These are phyloP conservation scores for Gossypium turneri DNA, from an alignment of 345 rosid species.

Conservation along the genomic window DNA sequence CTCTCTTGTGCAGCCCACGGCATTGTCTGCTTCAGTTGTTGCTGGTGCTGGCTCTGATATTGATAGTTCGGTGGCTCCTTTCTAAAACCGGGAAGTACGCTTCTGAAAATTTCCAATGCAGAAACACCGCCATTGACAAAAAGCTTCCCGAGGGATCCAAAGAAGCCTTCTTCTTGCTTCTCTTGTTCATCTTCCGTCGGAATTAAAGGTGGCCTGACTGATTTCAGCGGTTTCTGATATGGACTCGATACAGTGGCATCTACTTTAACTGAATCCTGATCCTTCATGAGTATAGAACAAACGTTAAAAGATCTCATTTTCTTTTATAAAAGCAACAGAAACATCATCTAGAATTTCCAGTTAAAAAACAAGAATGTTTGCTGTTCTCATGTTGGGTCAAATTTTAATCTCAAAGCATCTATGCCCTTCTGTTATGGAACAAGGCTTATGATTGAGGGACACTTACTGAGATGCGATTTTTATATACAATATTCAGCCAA, in stretches of 20 bases:
- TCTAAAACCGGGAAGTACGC: constrained; percentile 55
- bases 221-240: constrained; percentile 53
- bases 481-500: not conserved
- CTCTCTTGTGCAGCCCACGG: constrained; percentile 74
- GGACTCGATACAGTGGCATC: constrained; percentile 22
- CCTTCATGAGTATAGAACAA: constrained; percentile 35
- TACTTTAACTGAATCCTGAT: constrained; percentile 31
- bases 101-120: constrained; percentile 58
- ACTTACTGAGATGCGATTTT: not conserved
- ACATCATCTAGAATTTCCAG: no score
- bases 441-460: not conserved
- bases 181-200: constrained; percentile 61
- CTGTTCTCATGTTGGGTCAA: not conserved
- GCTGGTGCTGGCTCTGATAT: constrained; percentile 28
- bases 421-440: no score
- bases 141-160: constrained; percentile 59
- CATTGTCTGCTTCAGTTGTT: constrained; percentile 34
- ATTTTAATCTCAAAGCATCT: not conserved
- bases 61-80: constrained; percentile 41
- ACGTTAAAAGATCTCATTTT: not conserved
- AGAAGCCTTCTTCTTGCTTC: constrained; percentile 74
- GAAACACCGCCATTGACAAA: constrained; percentile 48
- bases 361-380: no score
- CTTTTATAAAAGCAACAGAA: no score
- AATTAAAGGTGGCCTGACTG: constrained; percentile 70